These are phyloP conservation scores for Thalia dealbata DNA, from an alignment of 176 grass and related monocot species.

Conservation along the genomic window DNA sequence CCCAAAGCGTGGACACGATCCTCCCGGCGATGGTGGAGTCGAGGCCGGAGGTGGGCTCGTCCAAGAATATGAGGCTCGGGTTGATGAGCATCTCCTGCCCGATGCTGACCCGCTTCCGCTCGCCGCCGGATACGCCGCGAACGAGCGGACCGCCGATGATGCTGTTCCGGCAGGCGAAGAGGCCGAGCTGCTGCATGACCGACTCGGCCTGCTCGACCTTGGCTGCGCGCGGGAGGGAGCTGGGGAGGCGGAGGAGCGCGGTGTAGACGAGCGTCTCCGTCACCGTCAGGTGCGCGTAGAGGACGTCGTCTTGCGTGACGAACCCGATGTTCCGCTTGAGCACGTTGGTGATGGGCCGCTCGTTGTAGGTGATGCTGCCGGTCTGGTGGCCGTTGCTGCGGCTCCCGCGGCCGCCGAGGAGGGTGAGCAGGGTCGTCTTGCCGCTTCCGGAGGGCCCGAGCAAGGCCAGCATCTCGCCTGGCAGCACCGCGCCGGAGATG, in stretches of 20 bases:
- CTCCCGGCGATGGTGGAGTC: conserved; percentile 38
- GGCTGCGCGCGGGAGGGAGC: conserved; percentile 17
- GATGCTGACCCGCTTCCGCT: conserved; percentile 44
- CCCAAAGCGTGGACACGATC: conserved; percentile 29
- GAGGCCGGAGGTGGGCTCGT: conserved; percentile 45
- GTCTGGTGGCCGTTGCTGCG: neutral
- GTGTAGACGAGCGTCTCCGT: conserved; percentile 38
- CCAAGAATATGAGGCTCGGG: conserved; percentile 37
- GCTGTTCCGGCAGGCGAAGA: conserved; percentile 26
- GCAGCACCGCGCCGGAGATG: conserved; percentile 24
- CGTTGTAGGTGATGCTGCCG: conserved; percentile 34
- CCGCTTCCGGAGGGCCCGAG: conserved; percentile 30
- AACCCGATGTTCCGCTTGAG: conserved; percentile 36
- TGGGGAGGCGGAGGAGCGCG: conserved; percentile 35
- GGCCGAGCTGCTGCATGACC: conserved; percentile 34
- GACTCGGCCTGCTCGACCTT: conserved; percentile 25
- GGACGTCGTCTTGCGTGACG: conserved; percentile 42
- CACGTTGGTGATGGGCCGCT: conserved; percentile 20
- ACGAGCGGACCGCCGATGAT: conserved; percentile 29
- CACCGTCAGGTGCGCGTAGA: conserved; percentile 39
- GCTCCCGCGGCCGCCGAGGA: conserved; percentile 23
- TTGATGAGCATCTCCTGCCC: conserved; percentile 47
- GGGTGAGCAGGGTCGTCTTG: conserved; percentile 38
- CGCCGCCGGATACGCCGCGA: conserved; percentile 41
- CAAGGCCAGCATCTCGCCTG: conserved; percentile 41